phyloP scores from a whole-genome alignment of 805 yeast species.

The Wickerhamomyces bisporus region DNA sequence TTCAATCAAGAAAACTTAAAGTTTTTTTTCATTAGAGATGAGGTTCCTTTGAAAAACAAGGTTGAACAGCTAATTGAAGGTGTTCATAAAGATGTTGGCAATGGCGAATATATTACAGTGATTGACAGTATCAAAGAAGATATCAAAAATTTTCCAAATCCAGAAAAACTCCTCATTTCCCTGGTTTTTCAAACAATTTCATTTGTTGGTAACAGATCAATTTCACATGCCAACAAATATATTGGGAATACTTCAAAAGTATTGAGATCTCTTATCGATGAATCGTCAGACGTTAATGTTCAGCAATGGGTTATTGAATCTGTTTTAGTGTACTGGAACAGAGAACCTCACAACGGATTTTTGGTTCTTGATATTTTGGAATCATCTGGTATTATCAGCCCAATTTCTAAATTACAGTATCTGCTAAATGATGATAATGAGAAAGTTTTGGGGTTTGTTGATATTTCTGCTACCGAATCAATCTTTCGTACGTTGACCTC shows the following conservation, averaged over 20 bases:
- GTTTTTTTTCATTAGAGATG: slow-evolving; percentile 33
- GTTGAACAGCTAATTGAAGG: slow-evolving; percentile 35
- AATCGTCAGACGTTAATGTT: slow-evolving; percentile 1
- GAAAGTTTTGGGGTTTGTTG: slow-evolving; percentile 33
- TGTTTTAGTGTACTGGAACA: slow-evolving; percentile 59
- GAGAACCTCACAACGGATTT: slow-evolving; percentile 59
- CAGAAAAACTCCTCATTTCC: slow-evolving; percentile 47
- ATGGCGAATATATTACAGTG: slow-evolving; percentile 26
- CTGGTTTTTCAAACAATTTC: slow-evolving; percentile 68
- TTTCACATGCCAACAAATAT: slow-evolving; percentile 66
- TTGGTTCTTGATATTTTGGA: slow-evolving; percentile 51
- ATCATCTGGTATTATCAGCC: slow-evolving; percentile 37
- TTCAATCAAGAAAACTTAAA: slow-evolving; percentile 25
- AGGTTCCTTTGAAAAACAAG: slow-evolving; percentile 30
- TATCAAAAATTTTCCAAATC: slow-evolving; percentile 27
- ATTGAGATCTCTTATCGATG: slow-evolving; percentile 4
- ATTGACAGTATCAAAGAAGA: slow-evolving; percentile 27
- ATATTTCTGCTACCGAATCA: slow-evolving; percentile 42
- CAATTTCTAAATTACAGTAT: slow-evolving; percentile 37
- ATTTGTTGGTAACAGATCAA: slow-evolving; percentile 81
- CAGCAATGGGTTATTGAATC: slow-evolving; percentile 45
- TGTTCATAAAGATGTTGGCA: slow-evolving; percentile 28
- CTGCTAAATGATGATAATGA: slow-evolving; percentile 33
- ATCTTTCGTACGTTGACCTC: slow-evolving; percentile 32
- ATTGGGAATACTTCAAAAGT: slow-evolving; percentile 34